Conservation (phyloP, 768 basidiomycete genomes). For the Boletus reticulatus region DNA sequence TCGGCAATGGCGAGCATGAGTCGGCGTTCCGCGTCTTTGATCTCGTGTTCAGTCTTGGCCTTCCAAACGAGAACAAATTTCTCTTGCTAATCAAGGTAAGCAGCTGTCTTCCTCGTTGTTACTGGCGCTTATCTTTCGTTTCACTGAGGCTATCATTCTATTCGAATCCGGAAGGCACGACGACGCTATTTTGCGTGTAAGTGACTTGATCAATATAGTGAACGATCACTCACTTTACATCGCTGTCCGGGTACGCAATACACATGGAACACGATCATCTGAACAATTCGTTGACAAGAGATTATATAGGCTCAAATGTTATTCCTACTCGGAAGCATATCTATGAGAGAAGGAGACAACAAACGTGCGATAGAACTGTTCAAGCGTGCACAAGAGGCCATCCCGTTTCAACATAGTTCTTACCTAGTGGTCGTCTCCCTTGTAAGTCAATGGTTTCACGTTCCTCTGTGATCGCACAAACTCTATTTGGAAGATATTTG, state of each 20-base stretch:
- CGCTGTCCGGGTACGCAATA: no score
- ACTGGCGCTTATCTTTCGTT: neutral
- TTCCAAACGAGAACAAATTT: neutral
- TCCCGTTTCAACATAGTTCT: neutral
- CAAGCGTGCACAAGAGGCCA: neutral
- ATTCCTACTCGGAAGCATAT: neutral
- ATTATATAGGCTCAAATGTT: neutral
- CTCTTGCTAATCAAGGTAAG: conserved; percentile 11
- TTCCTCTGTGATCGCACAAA: neutral
- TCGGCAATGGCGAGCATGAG: neutral
- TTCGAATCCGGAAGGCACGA: neutral
- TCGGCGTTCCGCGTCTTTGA: neutral
- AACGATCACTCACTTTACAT: no score
- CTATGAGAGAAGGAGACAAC: neutral
- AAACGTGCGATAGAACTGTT: neutral
- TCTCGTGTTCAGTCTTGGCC: neutral
- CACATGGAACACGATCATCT: no score
- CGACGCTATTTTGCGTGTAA: no score
- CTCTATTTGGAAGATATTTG: no score
- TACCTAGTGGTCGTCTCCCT: neutral
- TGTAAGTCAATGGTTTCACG: neutral
- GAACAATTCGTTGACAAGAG: neutral
- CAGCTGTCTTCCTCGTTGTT: neutral
- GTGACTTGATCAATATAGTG: no score
- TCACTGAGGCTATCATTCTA: neutral